Conservation (phyloP, 2,329 filamentous ascomycete species). For the Uncinocarpus reesii region DNA sequence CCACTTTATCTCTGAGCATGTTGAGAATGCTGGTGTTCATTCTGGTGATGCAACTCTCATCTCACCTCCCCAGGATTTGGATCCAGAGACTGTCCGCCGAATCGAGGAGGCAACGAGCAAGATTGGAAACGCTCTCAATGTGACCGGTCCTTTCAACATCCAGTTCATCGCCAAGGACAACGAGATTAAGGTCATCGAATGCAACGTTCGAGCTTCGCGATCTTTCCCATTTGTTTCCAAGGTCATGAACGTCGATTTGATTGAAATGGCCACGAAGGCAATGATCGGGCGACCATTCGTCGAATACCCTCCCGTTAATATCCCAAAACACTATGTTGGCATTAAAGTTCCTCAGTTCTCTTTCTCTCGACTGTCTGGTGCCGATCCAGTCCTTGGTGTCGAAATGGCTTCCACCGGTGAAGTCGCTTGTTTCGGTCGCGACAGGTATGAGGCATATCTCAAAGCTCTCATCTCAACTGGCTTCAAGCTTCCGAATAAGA, state of each 20-base stretch:
- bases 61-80: slow-evolving; percentile 84
- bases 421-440: slow-evolving; percentile 87
- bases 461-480: slow-evolving; percentile 93
- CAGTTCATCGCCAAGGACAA: slow-evolving; percentile 99
- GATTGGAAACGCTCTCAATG: slow-evolving; percentile 86
- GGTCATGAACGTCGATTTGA: slow-evolving; percentile 93
- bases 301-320: slow-evolving; percentile 67
- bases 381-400: slow-evolving; percentile 90
- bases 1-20: slow-evolving; percentile 96
- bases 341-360: slow-evolving; percentile 99
- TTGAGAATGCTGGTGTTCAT: slow-evolving; percentile 96
- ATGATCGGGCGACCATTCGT: slow-evolving; percentile 77
- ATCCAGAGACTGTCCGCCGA: slow-evolving; percentile 73
- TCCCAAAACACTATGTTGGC: slow-evolving; percentile 75
- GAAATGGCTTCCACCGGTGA: slow-evolving; percentile 99
- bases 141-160: slow-evolving; percentile 96
- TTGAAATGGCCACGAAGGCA: slow-evolving; percentile 96
- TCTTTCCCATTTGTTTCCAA: slow-evolving; percentile 98
- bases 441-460: slow-evolving; percentile 96
- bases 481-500: slow-evolving; percentile 91
- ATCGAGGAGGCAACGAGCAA: slow-evolving; percentile 94
- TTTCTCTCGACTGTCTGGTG: slow-evolving; percentile 91
- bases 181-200: slow-evolving; percentile 99
- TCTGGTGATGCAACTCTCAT: slow-evolving; percentile 96
- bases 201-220: slow-evolving; percentile 89